phyloP scores from a whole-genome alignment of 805 yeast genomes.

The Saccharomyces kudriavzevii region DNA sequence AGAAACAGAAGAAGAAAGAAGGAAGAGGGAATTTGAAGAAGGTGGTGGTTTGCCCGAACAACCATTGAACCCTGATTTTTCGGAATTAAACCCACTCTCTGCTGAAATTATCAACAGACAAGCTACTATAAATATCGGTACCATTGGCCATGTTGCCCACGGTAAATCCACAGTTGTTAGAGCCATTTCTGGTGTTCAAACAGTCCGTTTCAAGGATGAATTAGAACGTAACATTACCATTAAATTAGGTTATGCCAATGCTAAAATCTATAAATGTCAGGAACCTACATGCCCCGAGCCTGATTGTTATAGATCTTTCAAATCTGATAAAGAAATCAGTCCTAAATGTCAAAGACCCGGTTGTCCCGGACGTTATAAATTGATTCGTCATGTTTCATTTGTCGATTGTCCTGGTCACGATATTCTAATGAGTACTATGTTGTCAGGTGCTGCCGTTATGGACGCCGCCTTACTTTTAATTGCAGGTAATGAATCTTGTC shows the following conservation, averaged over 20 bases:
- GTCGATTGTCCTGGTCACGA: constrained; percentile 99
- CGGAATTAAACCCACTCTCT: constrained; percentile 73
- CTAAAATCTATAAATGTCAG: constrained; percentile 91
- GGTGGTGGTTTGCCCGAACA: constrained; percentile 98
- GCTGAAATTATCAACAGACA: constrained; percentile 97
- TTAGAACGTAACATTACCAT: constrained; percentile 98
- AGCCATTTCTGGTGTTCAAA: constrained; percentile 97
- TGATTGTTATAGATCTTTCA: constrained; percentile 88
- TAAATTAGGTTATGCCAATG: constrained; percentile 97
- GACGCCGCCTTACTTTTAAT: constrained; percentile 94
- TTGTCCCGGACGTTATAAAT: constrained; percentile 78
- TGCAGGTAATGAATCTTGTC: constrained; percentile 98
- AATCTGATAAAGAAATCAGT: constrained; percentile 87
- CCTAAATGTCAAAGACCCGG: constrained; percentile 89
- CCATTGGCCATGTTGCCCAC: constrained; percentile 94
- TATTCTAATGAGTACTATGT: constrained; percentile 99
- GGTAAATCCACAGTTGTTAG: constrained; percentile 90
- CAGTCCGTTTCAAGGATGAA: constrained; percentile 98
- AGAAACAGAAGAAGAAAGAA: constrained; percentile 68
- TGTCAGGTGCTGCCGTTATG: constrained; percentile 99
- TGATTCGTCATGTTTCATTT: constrained; percentile 93
- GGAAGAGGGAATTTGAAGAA: constrained; percentile 83
- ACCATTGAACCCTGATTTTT: constrained; percentile 81
- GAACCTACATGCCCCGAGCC: constrained; percentile 84
- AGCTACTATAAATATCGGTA: constrained; percentile 97